These are phyloP conservation scores for Lipomyces sp. DNA, from an alignment of 805 yeast species.

Conservation along the genomic window DNA sequence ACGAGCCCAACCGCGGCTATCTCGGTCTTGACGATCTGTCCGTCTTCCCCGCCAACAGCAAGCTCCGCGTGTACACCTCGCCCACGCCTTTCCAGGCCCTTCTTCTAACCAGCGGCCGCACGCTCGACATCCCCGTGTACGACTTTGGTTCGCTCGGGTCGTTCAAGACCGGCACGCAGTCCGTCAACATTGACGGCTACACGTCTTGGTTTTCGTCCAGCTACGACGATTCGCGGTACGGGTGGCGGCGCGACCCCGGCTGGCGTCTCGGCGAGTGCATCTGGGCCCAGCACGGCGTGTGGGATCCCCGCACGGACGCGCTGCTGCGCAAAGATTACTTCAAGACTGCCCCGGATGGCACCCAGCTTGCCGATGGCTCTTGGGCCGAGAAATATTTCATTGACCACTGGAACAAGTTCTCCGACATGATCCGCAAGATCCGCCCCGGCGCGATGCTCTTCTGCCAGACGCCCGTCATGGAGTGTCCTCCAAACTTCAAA, in stretches of 20 bases:
- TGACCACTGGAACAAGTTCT: constrained; percentile 55
- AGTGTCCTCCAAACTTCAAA: constrained; percentile 65
- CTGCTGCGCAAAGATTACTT: constrained; percentile 55
- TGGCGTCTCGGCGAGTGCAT: constrained; percentile 79
- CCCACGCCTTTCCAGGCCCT: constrained; percentile 79
- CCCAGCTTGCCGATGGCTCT: constrained; percentile 47
- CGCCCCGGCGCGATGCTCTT: constrained; percentile 51
- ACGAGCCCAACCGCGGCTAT: constrained; percentile 80
- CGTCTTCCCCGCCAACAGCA: constrained; percentile 51
- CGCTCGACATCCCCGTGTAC: constrained; percentile 65
- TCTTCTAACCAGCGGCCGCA: constrained; percentile 72
- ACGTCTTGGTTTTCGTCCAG: constrained; percentile 64
- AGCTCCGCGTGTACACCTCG: constrained; percentile 70
- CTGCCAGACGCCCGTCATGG: constrained; percentile 79
- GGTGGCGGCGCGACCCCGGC: constrained; percentile 57
- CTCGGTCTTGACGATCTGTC: constrained; percentile 60
- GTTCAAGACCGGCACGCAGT: constrained; percentile 52
- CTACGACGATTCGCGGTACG: constrained; percentile 60
- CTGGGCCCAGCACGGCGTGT: constrained; percentile 76
- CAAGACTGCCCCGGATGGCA: constrained; percentile 38
- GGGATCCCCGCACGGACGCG: constrained; percentile 49
- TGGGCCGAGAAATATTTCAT: constrained; percentile 67
- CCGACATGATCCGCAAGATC: constrained; percentile 47
- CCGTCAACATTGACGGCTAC: constrained; percentile 63
- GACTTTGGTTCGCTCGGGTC: constrained; percentile 76